Conservation (phyloP, 2,329 filamentous ascomycete species). For the Fusarium solani-melongenae region DNA sequence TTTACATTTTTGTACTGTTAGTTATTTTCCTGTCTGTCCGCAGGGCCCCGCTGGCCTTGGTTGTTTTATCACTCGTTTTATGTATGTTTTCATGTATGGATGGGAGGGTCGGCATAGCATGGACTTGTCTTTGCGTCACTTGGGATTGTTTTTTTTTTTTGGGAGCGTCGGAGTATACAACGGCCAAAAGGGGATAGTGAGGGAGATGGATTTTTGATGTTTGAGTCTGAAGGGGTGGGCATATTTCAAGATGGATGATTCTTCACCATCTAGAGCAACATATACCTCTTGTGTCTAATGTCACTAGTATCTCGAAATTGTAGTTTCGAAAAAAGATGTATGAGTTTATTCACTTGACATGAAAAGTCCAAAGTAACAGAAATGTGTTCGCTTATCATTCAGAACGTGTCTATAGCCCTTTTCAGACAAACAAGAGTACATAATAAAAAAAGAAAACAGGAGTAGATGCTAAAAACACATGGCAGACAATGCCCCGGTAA, state of each 20-base stretch:
- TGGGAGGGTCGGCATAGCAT: slow-evolving; percentile 25
- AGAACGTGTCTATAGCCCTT: slow-evolving; percentile 24
- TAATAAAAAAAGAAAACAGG: slow-evolving; percentile 2
- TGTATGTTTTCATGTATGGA: slow-evolving; percentile 21
- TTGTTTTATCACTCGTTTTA: slow-evolving; percentile 27
- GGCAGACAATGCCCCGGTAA: not conserved
- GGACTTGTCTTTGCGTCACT: not conserved
- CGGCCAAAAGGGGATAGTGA: slow-evolving; percentile 15
- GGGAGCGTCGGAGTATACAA: slow-evolving; percentile 31
- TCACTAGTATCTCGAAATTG: not conserved
- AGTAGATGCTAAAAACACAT: not conserved
- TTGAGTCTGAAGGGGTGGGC: not conserved
- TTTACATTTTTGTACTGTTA: slow-evolving; percentile 7
- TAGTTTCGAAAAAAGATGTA: not conserved
- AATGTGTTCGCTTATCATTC: slow-evolving; percentile 40
- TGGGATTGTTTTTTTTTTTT: slow-evolving; percentile 9
- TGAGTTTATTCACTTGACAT: not conserved
- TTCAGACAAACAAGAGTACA: slow-evolving; percentile 16
- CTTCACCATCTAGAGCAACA: not conserved
- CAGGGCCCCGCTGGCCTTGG: not conserved
- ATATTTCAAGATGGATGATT: not conserved
- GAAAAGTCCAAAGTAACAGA: not conserved
- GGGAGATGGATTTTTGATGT: not conserved
- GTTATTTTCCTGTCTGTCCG: not conserved
- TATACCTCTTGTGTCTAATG: not conserved